Base-by-base conservation (phyloP, 192 early-diverging fungal genomes). In the Cladochytrium replicatum region DNA sequence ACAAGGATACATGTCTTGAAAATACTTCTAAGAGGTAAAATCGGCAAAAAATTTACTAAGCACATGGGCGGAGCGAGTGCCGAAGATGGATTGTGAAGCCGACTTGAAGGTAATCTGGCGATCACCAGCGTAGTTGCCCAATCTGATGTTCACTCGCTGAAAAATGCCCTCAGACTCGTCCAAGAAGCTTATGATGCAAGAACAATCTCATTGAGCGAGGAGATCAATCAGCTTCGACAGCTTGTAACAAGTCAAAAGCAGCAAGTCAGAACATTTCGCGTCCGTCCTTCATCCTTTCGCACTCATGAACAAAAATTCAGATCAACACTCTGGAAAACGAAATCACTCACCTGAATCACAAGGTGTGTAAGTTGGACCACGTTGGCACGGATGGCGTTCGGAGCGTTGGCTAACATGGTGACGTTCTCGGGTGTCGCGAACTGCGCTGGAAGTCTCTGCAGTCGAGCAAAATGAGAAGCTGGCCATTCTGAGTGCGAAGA, bases 281-380 rank as follows among this genome's bases (percentile, higher is more conserved):
- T 37, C n/a, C n/a, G n/a, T n/a, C 17, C 13, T 37, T 13, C 17
- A 13, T 17, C 34, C 34, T 17, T 13, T 13, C 13, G 13, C 17
- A 37, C 17, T 37, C 17, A 37, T 37, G 13, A 13, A 37, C 13
- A 13, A 13, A 13, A 13, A 37, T 37, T 13, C 49, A 67, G 65
- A 61, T 64, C 7, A 25, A 9, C 4, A n/a, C 22, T 0, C 52
- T 67, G 9, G 60, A 67, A 54, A 29, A 4, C 21, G 50, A 67
- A 37, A 26, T 40, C 15, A 21, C 40, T 6, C 15, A 30, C 11
- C 45, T 63, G 2, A 23, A 52, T 8, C 43, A 41, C 7, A 30
- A 43, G 1, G 29, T 54, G 0, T 31, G 50, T 6, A 60, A 67
- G 17, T 41, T 63, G 21, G 65, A 67, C 43, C 41, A 44, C 13